Base-by-base conservation (phyloP, 1,139 yeast species). In the Debaryomycetaceae sp. region DNA sequence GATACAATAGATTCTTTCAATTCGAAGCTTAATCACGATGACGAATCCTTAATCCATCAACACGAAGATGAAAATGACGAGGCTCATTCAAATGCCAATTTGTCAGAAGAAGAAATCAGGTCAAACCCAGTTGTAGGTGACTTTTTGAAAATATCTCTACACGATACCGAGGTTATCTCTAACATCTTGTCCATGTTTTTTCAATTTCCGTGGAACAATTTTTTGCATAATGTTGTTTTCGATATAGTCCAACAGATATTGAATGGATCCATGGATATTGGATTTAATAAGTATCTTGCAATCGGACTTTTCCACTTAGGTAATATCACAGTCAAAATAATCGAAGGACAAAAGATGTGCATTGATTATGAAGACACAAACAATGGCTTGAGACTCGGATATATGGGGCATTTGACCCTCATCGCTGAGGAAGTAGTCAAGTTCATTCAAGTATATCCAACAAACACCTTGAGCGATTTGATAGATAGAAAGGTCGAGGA, bases 391-490 rank as follows among this genome's bases (percentile, higher is more conserved):
- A 78, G 97, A 52, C 72, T 91, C 48, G 99, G 99, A 1, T 95
- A 87, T 63, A 95, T 93, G 96, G 99, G 99, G 27, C 99, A 93
- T 65, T 74, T 93, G 60, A 93, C 97, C 0, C 74, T 93, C 51
- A 91, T 95, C 50, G 96, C 97, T 6, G 99, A 95, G 62, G 99
- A 93, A 62, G 96, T 93, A 39, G 97, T 93, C 47, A 95, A 95
- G 62, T 93, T 93, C 63, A 86, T 91, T 27, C 89, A 88, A 41
- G 66, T 85, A 20, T 85, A 83, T 55, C 83, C 89, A 1, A 78
- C 84, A 36, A 79, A 75, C 51, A 68, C 82, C 1, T 67, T 85
- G 31, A 79, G 88, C 45, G 78, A 78, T 27, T 68, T 78, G 13
- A 83, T 88, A 34, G 81, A 81, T 49, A 75, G 69, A 20, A 81